phyloP scores from a whole-genome alignment of 768 basidiomycete species.

The Psilocybe cyanescens region DNA sequence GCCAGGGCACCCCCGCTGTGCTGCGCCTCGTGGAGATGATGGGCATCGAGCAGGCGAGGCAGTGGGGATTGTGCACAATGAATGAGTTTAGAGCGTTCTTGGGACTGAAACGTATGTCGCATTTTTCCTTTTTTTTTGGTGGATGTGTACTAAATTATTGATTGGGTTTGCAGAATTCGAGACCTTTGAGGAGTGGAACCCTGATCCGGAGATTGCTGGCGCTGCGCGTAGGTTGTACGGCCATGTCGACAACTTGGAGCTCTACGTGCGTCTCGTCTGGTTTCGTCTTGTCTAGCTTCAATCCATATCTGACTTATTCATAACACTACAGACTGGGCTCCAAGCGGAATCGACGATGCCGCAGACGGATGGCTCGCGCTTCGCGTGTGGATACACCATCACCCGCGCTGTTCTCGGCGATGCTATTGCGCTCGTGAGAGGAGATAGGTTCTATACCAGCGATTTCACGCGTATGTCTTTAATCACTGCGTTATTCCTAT shows the following conservation, averaged over 20 bases:
- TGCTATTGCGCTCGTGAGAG: conserved; percentile 10
- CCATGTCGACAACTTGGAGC: conserved; percentile 37
- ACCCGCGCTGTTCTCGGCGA: conserved; percentile 16
- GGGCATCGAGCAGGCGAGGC: conserved; percentile 55
- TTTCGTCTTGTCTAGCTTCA: too few relatives aligned
- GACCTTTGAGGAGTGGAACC: conserved; percentile 58
- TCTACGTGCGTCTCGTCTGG: conserved; percentile 27
- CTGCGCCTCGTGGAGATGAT: conserved; percentile 58
- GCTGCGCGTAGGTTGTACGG: conserved; percentile 36
- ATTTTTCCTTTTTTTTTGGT: not conserved
- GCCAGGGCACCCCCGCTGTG: conserved; percentile 48
- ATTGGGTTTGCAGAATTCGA: conserved; percentile 35
- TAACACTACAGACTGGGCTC: conserved; percentile 24
- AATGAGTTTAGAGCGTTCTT: conserved; percentile 59
- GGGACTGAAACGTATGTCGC: conserved; percentile 43
- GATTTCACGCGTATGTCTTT: conserved; percentile 10
- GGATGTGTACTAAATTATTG: not conserved
- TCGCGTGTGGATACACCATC: conserved; percentile 32
- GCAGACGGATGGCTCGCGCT: conserved; percentile 28
- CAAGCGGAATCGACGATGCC: conserved; percentile 39
- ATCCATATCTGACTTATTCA: too few relatives aligned
- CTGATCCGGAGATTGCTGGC: conserved; percentile 23
- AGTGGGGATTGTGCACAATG: conserved; percentile 60
- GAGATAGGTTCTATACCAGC: conserved; percentile 11
- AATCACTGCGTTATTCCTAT: too few relatives aligned